A percentile compares a stretch with the other conserved stretches of the same genome.
These are phyloP conservation scores for Petunia axillaris DNA, from an alignment of 257 asterid genomes.

Conservation along the genomic window DNA sequence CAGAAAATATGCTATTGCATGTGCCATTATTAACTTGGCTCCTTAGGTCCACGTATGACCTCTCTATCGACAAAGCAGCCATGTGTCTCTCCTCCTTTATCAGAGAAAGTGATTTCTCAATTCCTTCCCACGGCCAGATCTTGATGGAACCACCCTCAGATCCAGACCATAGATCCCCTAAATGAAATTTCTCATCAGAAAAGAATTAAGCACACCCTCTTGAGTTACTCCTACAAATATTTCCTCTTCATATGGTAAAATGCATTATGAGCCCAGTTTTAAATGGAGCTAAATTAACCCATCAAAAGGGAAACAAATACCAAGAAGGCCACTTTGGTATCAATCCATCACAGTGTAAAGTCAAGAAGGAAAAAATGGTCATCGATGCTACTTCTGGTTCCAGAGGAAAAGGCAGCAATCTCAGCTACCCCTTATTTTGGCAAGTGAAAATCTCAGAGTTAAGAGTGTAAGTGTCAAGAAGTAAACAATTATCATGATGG, in stretches of 20 bases:
- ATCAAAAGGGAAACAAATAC: background rate
- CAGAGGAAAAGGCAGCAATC: background rate
- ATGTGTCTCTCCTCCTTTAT: slow-evolving; percentile 75
- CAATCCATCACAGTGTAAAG: background rate
- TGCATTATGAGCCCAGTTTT: background rate
- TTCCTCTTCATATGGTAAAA: slow-evolving; percentile 8
- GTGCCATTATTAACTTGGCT: slow-evolving; percentile 70
- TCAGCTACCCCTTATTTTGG: background rate
- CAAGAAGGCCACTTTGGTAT: background rate
- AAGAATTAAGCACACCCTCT: slow-evolving; percentile 17
- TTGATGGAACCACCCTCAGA: slow-evolving; percentile 89
- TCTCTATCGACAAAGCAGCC: slow-evolving; percentile 82
- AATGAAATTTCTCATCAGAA: slow-evolving; percentile 37
- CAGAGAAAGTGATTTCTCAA: slow-evolving; percentile 72
- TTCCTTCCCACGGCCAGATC: slow-evolving; percentile 98
- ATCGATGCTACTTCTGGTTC: background rate
- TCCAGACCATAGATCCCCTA: slow-evolving; percentile 97
- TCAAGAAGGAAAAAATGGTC: background rate
- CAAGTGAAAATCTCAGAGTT: background rate
- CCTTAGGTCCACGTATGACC: slow-evolving; percentile 85
- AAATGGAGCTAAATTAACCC: slow-evolving; percentile 1
- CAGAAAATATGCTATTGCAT: slow-evolving; percentile 64
- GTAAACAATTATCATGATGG: background rate
- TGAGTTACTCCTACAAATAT: slow-evolving; percentile 22
- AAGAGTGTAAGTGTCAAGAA: background rate